Evolutionary conservation across 345 rosid genomes (phyloP), one percentile per base, ranked within the genome.

Genomic region (Populus deltoides): DNA sequence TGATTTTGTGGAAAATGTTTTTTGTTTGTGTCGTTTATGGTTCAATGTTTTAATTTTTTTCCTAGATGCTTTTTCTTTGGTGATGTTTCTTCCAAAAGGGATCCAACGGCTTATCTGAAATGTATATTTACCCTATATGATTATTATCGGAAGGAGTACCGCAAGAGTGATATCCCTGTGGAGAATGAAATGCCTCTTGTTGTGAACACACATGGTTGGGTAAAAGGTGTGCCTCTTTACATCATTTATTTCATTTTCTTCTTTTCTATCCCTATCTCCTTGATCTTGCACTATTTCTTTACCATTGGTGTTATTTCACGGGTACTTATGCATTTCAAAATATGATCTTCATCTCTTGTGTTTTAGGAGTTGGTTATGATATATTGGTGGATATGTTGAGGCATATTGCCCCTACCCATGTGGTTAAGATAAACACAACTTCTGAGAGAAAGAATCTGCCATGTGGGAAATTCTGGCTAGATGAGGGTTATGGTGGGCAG

Each of bases 191-290:
- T 92, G 83, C 99, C 99, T 17, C 92, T 93, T 71, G 87, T 96
- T 78, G 88, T 96, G 74, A 93, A 93, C 70, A 93, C 99, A 38
- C 91, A 95, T 43, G 99, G 99, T 76, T 96, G 99, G 99, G 97
- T 96, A 75, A 96, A 96, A 92, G 99, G 99, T 90, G 36, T 43
- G 79, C 43, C 63, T 66, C 66, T 57, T 67, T 55, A 35, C 79
- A 29, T 66, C 10, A 65, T 68, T 71, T 27, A 33, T 75, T 38
- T 51, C 66, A 47, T 76, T 25, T 74, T 71, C 31, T 41, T 53
- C 36, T 71, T 22, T 51, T 51, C 29, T 17, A 24, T 55, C 62
- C 57, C 66, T 29, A 25, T 33, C 8, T 76, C 43, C 45, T 38
- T 38, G 18, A 43, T 75, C 38, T 25, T 63, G 17, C n/a, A 16